These are phyloP conservation scores for Ogataea haglerorum DNA, from an alignment of 805 yeast species.

Conservation along the genomic window DNA sequence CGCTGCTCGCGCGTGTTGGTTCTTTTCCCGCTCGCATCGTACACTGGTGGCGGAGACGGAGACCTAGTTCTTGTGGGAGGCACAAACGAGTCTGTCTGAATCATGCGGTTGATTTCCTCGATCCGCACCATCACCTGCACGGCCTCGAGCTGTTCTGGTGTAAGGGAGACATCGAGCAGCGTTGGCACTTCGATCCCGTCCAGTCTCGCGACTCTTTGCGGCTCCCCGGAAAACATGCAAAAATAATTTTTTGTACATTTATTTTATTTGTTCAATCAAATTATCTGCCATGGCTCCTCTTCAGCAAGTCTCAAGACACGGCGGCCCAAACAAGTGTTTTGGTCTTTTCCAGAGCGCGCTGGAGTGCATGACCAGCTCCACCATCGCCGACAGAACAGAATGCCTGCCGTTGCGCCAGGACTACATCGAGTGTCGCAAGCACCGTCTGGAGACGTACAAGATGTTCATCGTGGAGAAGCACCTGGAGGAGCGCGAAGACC, in stretches of 20 bases:
- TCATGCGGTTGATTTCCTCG: slow-evolving; percentile 68
- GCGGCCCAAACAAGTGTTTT: slow-evolving; percentile 39
- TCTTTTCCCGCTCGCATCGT: slow-evolving; percentile 80
- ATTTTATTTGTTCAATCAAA: neutral
- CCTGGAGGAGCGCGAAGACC: slow-evolving; percentile 27
- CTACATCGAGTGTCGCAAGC: slow-evolving; percentile 38
- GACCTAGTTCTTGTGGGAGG: slow-evolving; percentile 54
- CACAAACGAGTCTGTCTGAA: slow-evolving; percentile 49
- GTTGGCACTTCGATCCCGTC: slow-evolving; percentile 6
- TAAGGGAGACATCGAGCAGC: slow-evolving; percentile 33
- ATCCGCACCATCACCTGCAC: slow-evolving; percentile 69
- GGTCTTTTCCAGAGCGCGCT: slow-evolving; percentile 37
- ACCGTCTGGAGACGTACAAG: slow-evolving; percentile 35
- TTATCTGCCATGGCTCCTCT: slow-evolving; percentile 28
- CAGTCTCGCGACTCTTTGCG: slow-evolving; percentile 1
- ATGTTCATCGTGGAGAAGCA: slow-evolving; percentile 34
- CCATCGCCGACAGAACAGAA: slow-evolving; percentile 30
- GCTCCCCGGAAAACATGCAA: slow-evolving; percentile 2
- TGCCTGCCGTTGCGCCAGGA: slow-evolving; percentile 34
- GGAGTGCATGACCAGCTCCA: slow-evolving; percentile 36
- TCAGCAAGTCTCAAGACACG: slow-evolving; percentile 34
- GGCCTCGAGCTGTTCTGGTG: slow-evolving; percentile 77
- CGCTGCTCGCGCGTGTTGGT: slow-evolving; percentile 79
- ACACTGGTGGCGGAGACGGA: slow-evolving; percentile 90
- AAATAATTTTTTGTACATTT: neutral